Evolutionary conservation across 345 rosid genomes (phyloP), one percentile per base, ranked within the genome.

Genomic region (Acer yangbiense): DNA sequence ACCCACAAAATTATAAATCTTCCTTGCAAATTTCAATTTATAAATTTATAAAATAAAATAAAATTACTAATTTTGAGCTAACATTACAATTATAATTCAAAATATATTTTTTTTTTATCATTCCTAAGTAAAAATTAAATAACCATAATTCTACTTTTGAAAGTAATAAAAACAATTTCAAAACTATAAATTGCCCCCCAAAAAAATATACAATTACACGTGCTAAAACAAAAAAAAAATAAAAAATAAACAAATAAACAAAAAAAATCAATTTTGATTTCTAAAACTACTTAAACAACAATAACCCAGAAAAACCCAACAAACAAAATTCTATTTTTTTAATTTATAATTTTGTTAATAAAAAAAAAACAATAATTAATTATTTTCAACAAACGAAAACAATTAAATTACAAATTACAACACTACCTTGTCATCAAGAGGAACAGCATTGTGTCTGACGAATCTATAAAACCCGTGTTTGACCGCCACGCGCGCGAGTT

Each of bases 401-500:
- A 54, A 50, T 9, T 18, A 4, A 60, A n/a, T 8, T 2, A 20
- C 64, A 60, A 21, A 16, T 6, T 43, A 43, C 46, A 43, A 16
- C 12, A 27, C 7, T 74, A 86, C 97, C 93, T 84, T 86, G 5
- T 85, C 86, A 18, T 89, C 93, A n/a, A 89, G 84, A 1, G 83
- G 6, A 63, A 74, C 23, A 60, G 85, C 80, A 71, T 82, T 89
- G 79, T 81, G 91, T 17, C 90, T 80, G 16, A 92, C 71, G 54
- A 82, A 86, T 6, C 29, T 35, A 54, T 87, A 89, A 9, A 95
- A 85, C 0, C 86, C 81, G 25, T 84, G 93, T 12, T 65, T 84
- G 71, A 91, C 70, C 32, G 98, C 88, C 35, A 89, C 91, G 27
- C 97, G 97, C 11, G 98, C 95, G 55, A 94, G 88, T 69, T 93